Evolutionary conservation across 2,329 filamentous ascomycete species (phyloP), one percentile per base, ranked within the genome.

Genomic region (Trichophyton mentagrophytes): DNA sequence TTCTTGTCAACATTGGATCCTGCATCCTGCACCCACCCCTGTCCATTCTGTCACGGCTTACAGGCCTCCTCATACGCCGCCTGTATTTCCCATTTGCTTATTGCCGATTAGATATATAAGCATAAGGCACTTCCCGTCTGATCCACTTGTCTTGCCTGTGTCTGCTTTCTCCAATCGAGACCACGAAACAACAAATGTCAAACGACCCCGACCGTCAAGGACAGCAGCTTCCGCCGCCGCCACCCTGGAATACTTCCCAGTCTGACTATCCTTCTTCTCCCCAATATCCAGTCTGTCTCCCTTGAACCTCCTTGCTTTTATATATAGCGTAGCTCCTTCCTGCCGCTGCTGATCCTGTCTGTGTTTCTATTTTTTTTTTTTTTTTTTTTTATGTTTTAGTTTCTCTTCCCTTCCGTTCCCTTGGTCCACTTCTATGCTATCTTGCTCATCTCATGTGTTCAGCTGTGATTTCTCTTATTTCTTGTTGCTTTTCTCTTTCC

Each of bases 131-230:
- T 46, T 42, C 57, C 42, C 42, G 33, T 47, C 25, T 47, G 38
- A 38, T 59, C 57, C 42, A 46, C 27, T 59, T 47, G 49, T 46
- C 57, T 47, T 44, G 25, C 42, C 42, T 47, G 8, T 47, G 44
- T 27, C 38, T 57, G 33, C 38, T 46, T 44, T 42, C 25, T 59
- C 57, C 57, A 59, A 47, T 59, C 57, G 57, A 59, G 33, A 59
- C 59, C 59, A 17, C 42, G 40, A 30, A 47, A 61, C 59, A 61
- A 69, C 71, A 67, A 74, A 75, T 75, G 73, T 74, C 73, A 69
- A 70, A 67, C 69, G 76, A 78, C 68, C 72, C 74, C 62, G 72
- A 71, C 69, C 74, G 74, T 63, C 74, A 72, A 69, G 74, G 73
- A 68, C 76, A 76, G 68, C 76, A 77, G 72, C 73, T 61, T 49